These are phyloP conservation scores for Pyrrhoderma lamaoense DNA, from an alignment of 1,284 basidiomycete species.

Conservation along the genomic window DNA sequence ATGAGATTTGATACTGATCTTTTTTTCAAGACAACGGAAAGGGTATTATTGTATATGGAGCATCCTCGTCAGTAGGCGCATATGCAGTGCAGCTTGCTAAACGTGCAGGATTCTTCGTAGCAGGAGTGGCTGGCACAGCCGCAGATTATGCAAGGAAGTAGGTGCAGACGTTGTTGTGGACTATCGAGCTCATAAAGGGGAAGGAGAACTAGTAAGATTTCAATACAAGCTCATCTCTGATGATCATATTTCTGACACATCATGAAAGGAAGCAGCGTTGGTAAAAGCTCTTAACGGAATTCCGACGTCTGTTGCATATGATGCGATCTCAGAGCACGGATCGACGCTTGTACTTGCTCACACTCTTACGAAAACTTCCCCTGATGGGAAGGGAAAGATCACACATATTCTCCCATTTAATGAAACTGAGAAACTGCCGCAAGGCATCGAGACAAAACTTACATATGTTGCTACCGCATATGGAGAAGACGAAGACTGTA, in stretches of 20 bases:
- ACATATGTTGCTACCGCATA: slow-evolving; percentile 12
- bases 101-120: slow-evolving; percentile 21
- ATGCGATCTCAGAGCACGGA: slow-evolving; percentile 2
- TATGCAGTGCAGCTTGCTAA: slow-evolving; percentile 30
- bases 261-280: slow-evolving; percentile 10
- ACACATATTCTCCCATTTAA: slow-evolving; percentile 4
- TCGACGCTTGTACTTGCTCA: slow-evolving; percentile 9
- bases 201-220: slow-evolving; percentile 4
- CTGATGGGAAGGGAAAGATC: slow-evolving; percentile 9
- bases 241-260: neutral
- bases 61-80: slow-evolving; percentile 27
- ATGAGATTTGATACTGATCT: no score
- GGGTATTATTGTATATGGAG: slow-evolving; percentile 28
- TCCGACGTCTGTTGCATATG: slow-evolving; percentile 2
- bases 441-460: neutral
- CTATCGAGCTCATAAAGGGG: slow-evolving; percentile 21
- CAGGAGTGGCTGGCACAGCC: slow-evolving; percentile 26
- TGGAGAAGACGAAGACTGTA: slow-evolving; percentile 13
- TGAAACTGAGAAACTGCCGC: slow-evolving; percentile 7
- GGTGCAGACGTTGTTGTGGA: slow-evolving; percentile 26
- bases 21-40: neutral
- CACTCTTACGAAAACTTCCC: slow-evolving; percentile 3
- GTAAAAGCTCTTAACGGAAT: slow-evolving; percentile 2
- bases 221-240: neutral
- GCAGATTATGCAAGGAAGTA: slow-evolving; percentile 17